Base-by-base conservation (phyloP, 805 yeast genomes). In the Saturnispora hagleri region DNA sequence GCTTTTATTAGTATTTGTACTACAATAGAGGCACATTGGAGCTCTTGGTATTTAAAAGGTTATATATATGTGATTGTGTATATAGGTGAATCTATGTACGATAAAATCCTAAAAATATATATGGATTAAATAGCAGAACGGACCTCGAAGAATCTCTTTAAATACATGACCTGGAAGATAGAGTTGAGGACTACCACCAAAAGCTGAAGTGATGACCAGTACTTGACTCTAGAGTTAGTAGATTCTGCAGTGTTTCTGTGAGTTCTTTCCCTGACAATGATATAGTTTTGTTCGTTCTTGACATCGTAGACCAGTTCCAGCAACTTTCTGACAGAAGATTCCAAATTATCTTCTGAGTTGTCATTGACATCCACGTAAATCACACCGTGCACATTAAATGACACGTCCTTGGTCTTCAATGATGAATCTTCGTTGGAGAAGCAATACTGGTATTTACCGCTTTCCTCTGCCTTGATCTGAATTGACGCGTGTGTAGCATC, bases 211-310 rank as follows among this genome's bases (percentile, higher is more conserved):
- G 88, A 76, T 27, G 96, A 87, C 99, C 99, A 91, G 88, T 95
- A 93, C 70, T 91, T 91, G 58, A 91, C 98, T 63, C 99, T 82
- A 51, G 93, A 84, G 70, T 91, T 91, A 45, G 99, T 91, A 24
- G 96, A 86, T 72, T 91, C 99, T 5, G 99, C 98, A 9, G 99
- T 91, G 72, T 91, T 93, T 79, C 99, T 86, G 69, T 91, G 99
- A 15, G 95, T 86, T 73, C 97, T 85, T 72, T 91, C 99, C 71
- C 99, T 83, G 55, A 91, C 89, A 46, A 90, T 95, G 61, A 93
- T 83, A 70, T 93, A 93, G 61, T 87, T 80, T 63, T 85, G 95
- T 71, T 93, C 99, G 60, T 89, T 91, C 71, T 86, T 86, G 54
- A 93, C 89, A 61, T 89, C 96, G 60, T 81, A 80, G 40, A 95